These are phyloP conservation scores for Esteya vermicola DNA, from an alignment of 2,329 filamentous ascomycete species.

Conservation along the genomic window DNA sequence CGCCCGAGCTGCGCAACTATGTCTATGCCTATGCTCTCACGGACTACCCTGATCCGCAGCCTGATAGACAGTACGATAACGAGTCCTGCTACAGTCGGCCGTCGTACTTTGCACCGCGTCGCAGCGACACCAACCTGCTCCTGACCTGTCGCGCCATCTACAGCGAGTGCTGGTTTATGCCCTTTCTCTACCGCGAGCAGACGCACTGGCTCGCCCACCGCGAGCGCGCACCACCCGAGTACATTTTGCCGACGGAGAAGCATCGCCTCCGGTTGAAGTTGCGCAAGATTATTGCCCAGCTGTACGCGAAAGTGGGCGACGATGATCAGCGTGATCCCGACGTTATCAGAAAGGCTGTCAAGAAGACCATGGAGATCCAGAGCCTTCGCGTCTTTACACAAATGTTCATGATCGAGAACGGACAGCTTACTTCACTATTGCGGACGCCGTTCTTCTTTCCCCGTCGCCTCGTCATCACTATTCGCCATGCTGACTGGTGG, in stretches of 20 bases:
- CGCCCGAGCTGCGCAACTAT: slow-evolving; percentile 31
- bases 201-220: slow-evolving; percentile 20
- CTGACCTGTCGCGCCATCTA: slow-evolving; percentile 27
- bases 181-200: slow-evolving; percentile 23
- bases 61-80: slow-evolving; percentile 13
- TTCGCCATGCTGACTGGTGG: slow-evolving; percentile 36
- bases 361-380: slow-evolving; percentile 9
- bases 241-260: no score
- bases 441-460: slow-evolving; percentile 18
- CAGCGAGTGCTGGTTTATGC: slow-evolving; percentile 26
- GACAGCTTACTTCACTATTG: slow-evolving; percentile 15
- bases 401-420: slow-evolving; percentile 22
- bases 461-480: slow-evolving; percentile 24
- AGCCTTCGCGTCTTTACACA: slow-evolving; percentile 27
- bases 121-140: slow-evolving; percentile 22
- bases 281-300: not conserved
- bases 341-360: no score
- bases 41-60: slow-evolving; percentile 20
- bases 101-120: slow-evolving; percentile 22
- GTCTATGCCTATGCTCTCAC: slow-evolving; percentile 29
- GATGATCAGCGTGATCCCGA: no score
- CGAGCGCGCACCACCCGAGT: slow-evolving; percentile 18
- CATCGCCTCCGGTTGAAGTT: no score
- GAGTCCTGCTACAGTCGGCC: slow-evolving; percentile 25
- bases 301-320: slow-evolving; percentile 10